Base-by-base conservation (phyloP, 306 rosid genomes). In the Amphicarpaea edgeworthii region DNA sequence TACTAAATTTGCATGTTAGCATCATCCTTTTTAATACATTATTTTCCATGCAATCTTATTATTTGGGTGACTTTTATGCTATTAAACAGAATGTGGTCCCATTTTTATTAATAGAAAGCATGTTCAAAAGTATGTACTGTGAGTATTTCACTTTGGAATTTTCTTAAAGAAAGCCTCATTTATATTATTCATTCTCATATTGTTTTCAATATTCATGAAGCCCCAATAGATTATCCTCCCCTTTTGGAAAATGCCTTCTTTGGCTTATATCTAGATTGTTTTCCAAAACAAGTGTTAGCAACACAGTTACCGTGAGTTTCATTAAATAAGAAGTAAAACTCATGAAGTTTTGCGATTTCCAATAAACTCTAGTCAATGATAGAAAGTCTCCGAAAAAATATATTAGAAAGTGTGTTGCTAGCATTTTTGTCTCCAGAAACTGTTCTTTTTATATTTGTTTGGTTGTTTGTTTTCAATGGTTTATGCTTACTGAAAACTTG, bases 401-500 rank as follows among this genome's bases (percentile, higher is more conserved):
- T 3, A 1, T 28, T 28, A 28, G 32, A 28, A 28, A 51, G 58
- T 17, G 12, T 51, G 8, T n/a, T 47, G 9, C 10, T 49, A 49
- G 11, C 3, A 7, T 49, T 49, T 49, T 23, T 47, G 19, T 47
- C 6, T 47, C 19, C 8, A 47, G 20, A 50, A 50, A 50, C 4
- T 0, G 4, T 50, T 53, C 19, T 34, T 37, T 9, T 75, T 34
- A 5, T n/a, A 34, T 68, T 46, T 59, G 17, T 28, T 54, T 24
- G 17, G 21, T n/a, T 21, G 38, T n/a, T 20, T n/a, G 10, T 24
- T 55, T 47, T 77, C 46, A 38, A 66, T 79, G 54, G 49, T 32
- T 11, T 24, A 28, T 41, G 5, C 0, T 28, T 3, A 47, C 45
- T 81, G 6, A 67, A 79, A 83, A 84, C 64, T 43, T 17, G 41